Evolutionary conservation across 2,329 filamentous ascomycete species (phyloP), one percentile per base, ranked within the genome.

Genomic region (Fusarium pseudocircinatum): DNA sequence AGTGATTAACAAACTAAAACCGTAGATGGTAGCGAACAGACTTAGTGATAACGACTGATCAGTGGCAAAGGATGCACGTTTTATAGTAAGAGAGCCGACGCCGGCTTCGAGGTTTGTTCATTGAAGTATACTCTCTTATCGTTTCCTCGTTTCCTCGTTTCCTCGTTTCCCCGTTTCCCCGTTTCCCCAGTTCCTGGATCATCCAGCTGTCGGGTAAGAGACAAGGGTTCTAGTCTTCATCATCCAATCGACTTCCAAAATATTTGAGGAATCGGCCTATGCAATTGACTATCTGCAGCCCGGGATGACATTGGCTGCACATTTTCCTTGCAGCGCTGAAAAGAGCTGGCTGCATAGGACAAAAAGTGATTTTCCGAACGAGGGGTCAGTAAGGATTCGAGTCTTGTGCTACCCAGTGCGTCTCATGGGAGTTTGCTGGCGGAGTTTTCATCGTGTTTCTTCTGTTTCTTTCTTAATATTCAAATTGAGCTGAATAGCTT

Each of bases 341-440:
- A 73, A 30, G 53, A 68, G 76, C 52, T 32, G 36, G 56, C 26
- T 75, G 74, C 76, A 78, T 34, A 63, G 36, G 36, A 57, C 42
- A 39, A 59, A 75, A 77, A 49, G 76, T 69, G 75, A 64, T 63
- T 67, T 75, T 60, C 74, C 76, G 67, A 28, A 49, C 56, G 43
- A 67, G 67, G 68, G 56, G 63, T 39, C 26, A 36, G 36, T n/a
- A 32, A 53, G 36, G 47, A 61, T 60, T 72, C 52, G 67, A 72
- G 32, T 42, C 39, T 53, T 36, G 59, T 72, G 50, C 26, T 58
- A 73, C 70, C 47, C 47, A 67, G 37, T 70, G 66, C 49, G 44
- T n/a, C 37, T 64, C 40, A 63, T 60, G 68, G 32, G 36, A 49
- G 52, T 37, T 34, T 50, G 12, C 18, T 47, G 60, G 47, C 30